Conservation (phyloP, 225 moss, liverwort and hornwort species). For the Sphagnum tenellum region DNA sequence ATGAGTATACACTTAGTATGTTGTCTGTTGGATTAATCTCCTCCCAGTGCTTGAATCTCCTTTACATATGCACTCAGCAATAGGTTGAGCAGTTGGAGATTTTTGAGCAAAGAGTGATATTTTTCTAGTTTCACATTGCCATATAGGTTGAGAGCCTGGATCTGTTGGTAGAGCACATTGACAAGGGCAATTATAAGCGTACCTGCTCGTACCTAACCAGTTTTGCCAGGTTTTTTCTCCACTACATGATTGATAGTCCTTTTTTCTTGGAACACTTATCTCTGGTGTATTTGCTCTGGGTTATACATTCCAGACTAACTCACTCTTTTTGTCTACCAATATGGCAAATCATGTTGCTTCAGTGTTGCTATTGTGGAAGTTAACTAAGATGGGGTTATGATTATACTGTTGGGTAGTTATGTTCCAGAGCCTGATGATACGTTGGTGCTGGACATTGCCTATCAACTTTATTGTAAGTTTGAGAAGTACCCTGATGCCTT, state of each 20-base stretch:
- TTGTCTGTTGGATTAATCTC: no score
- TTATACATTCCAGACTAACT: background rate
- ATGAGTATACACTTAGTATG: no score
- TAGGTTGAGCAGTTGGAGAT: background rate
- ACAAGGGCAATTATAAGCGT: conserved; percentile 89
- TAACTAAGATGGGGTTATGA: background rate
- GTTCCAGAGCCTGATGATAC: conserved; percentile 95
- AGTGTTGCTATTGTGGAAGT: background rate
- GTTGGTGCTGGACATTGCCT: conserved; percentile 82
- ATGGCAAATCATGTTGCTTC: background rate
- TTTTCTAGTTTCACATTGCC: no score
- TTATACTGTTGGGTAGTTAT: conserved; percentile 43
- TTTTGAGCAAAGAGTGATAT: background rate
- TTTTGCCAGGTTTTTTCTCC: conserved; percentile 56
- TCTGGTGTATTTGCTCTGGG: background rate
- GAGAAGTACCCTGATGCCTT: conserved; percentile 87
- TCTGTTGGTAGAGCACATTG: conserved; percentile 79
- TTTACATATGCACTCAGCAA: no score
- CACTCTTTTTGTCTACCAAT: conserved; percentile 1
- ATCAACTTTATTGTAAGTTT: conserved; percentile 88
- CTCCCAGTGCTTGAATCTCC: no score
- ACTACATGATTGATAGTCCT: no score
- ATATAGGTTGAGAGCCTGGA: conserved; percentile 89
- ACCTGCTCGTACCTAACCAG: conserved; percentile 94
- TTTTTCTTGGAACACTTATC: no score